Base-by-base conservation (phyloP, 331 rosid genomes). In the Stylosanthes scabra region DNA sequence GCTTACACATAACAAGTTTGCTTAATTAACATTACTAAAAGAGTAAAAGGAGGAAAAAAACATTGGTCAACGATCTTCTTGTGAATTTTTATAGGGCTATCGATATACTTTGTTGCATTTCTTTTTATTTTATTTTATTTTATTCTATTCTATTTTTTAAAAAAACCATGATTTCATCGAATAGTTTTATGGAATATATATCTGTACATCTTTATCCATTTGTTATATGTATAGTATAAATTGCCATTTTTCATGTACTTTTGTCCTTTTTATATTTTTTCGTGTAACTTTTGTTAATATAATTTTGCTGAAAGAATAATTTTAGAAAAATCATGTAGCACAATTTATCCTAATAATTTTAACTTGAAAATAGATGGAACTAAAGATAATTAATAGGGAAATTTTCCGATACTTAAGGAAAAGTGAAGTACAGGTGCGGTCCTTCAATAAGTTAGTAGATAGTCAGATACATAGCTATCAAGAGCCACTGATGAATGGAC, bases 361-460 rank as follows among this genome's bases (percentile, higher is more conserved):
- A 14, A 31, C 28, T 4, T n/a, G 11, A 65, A 63, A 63, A 40
- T 39, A 0, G 29, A 10, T 74, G 40, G 15, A 56, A 54, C 47
- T 64, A 74, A 61, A 14, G 11, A 20, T 52, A 46, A 73, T 2
- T 13, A 20, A 59, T 5, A 3, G 66, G 1, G 7, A 1, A 25
- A 50, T 9, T 20, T 20, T 20, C 25, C 25, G 25, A 20, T 1
- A 12, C 31, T 61, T 56, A 34, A 39, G 31, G 28, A 59, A 31
- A 79, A 50, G 66, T 55, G 42, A 72, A 73, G 66, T 11, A 72
- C 55, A 15, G 31, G 25, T 8, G 63, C 39, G 74, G 63, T 68
- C 74, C 71, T 74, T 3, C 49, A 68, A 62, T 14, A n/a, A 59
- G 74, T 58, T 66, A 75, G 67, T 20, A 20, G 25, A 20, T 20